These are phyloP conservation scores for Penicillium decumbens DNA, from an alignment of 2,329 filamentous ascomycete genomes.

Conservation along the genomic window DNA sequence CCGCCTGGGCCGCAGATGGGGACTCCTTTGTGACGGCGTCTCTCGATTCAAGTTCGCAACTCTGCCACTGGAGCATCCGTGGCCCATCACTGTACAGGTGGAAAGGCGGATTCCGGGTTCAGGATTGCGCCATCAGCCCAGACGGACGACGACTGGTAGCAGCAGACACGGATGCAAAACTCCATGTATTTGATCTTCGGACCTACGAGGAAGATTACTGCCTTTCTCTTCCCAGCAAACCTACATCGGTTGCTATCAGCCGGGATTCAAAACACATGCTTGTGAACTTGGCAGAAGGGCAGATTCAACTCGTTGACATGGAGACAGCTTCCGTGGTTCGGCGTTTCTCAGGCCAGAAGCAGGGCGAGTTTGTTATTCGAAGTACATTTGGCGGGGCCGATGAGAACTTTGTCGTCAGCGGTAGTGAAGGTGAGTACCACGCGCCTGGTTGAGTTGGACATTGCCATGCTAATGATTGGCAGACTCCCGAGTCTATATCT, in stretches of 20 bases:
- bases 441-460: neutral
- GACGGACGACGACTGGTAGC: constrained; percentile 77
- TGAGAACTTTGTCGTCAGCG: constrained; percentile 86
- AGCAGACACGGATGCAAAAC: constrained; percentile 63
- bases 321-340: constrained; percentile 66
- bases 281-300: constrained; percentile 72
- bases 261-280: constrained; percentile 75
- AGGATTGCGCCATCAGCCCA: constrained; percentile 77
- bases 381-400: constrained; percentile 82
- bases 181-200: constrained; percentile 78
- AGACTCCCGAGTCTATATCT: constrained; percentile 74
- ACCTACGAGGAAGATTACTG: constrained; percentile 71
- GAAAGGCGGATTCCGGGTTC: constrained; percentile 67
- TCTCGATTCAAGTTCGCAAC: constrained; percentile 61
- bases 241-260: constrained; percentile 78
- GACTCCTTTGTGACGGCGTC: constrained; percentile 73
- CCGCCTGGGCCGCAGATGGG: constrained; percentile 80
- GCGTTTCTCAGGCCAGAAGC: constrained; percentile 69
- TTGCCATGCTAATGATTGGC: constrained; percentile 19
- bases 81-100: constrained; percentile 63
- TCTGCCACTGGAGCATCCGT: constrained; percentile 66
- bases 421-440: constrained; percentile 69
- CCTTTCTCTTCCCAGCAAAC: constrained; percentile 61
- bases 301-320: constrained; percentile 74
- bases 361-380: constrained; percentile 73